Evolutionary conservation across 805 yeast genomes (phyloP).

Genomic region (Debaryomyces hansenii): DNA sequence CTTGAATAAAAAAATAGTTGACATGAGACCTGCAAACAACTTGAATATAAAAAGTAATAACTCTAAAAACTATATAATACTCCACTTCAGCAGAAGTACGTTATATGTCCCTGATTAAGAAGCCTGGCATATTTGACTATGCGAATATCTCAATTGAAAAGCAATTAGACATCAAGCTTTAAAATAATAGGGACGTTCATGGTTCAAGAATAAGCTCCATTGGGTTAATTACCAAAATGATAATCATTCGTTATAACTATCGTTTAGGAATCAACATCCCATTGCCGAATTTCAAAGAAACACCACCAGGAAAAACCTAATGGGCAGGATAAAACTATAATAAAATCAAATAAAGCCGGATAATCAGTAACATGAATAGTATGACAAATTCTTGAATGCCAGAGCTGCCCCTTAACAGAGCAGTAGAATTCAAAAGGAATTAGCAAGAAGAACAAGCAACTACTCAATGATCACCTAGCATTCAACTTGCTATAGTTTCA

Average conservation of each 20-base stretch:
- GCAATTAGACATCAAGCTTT: slow-evolving; percentile 20
- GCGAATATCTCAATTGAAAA: slow-evolving; percentile 35
- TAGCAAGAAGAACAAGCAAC: slow-evolving; percentile 7
- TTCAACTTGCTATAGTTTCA: slow-evolving; percentile 6
- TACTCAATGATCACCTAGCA: neutral
- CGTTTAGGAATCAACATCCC: slow-evolving; percentile 61
- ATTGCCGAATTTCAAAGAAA: slow-evolving; percentile 51
- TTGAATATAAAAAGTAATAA: slow-evolving; percentile 4
- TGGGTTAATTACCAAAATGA: slow-evolving; percentile 52
- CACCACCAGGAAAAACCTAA: slow-evolving; percentile 21
- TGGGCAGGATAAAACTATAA: slow-evolving; percentile 10
- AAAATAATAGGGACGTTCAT: slow-evolving; percentile 51
- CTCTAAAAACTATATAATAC: slow-evolving; percentile 20
- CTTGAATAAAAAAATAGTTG: neutral
- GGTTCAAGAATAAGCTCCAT: slow-evolving; percentile 83
- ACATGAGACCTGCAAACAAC: slow-evolving; percentile 7
- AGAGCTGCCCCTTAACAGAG: slow-evolving; percentile 13
- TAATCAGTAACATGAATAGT: neutral
- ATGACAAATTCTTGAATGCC: slow-evolving; percentile 7
- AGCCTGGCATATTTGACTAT: slow-evolving; percentile 71
- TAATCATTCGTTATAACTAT: slow-evolving; percentile 72
- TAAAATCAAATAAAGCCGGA: neutral
- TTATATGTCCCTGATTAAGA: slow-evolving; percentile 3
- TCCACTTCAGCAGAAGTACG: slow-evolving; percentile 20
- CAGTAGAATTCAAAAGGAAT: slow-evolving; percentile 21